Conservation (phyloP, 2,329 filamentous ascomycete species). For the Trichoderma atrobrunneum region DNA sequence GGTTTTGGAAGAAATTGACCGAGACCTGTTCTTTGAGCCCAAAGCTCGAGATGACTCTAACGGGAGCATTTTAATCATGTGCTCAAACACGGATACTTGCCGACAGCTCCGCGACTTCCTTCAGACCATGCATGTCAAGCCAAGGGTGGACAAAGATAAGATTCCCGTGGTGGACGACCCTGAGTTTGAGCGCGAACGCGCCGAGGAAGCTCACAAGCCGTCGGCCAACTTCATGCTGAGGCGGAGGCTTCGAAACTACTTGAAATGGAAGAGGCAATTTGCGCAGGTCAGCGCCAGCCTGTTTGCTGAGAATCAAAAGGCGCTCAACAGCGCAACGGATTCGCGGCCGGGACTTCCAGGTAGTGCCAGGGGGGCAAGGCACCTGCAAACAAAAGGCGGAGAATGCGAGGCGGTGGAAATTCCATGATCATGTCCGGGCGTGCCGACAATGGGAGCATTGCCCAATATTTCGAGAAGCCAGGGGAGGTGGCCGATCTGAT, state of each 20-base stretch:
- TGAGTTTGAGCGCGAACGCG: conserved; percentile 46
- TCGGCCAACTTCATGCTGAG: conserved; percentile 89
- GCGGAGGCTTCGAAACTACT: conserved; percentile 78
- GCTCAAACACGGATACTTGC: conserved; percentile 80
- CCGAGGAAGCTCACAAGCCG: conserved; percentile 56
- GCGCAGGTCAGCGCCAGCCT: conserved; percentile 76
- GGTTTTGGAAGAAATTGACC: conserved; percentile 88
- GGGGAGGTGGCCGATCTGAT: conserved; percentile 78
- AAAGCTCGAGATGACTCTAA: conserved; percentile 76
- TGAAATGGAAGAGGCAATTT: conserved; percentile 88
- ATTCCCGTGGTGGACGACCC: conserved; percentile 29
- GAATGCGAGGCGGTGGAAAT: conserved; percentile 74
- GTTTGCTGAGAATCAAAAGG: conserved; percentile 76
- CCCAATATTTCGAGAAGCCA: conserved; percentile 78
- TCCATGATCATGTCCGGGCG: conserved; percentile 49
- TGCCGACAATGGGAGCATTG: conserved; percentile 69
- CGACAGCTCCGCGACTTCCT: conserved; percentile 87
- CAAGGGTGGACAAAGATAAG: conserved; percentile 42
- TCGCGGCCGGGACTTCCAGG: conserved; percentile 45
- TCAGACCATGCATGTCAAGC: conserved; percentile 79
- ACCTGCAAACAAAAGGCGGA: conserved; percentile 80
- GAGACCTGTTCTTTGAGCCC: conserved; percentile 82
- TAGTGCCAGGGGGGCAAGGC: conserved; percentile 52
- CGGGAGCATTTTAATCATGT: conserved; percentile 94
- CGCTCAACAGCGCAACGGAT: conserved; percentile 65